Evolutionary conservation across 148 eudicot genomes (phyloP).

Genomic region (Chenopodium album): DNA sequence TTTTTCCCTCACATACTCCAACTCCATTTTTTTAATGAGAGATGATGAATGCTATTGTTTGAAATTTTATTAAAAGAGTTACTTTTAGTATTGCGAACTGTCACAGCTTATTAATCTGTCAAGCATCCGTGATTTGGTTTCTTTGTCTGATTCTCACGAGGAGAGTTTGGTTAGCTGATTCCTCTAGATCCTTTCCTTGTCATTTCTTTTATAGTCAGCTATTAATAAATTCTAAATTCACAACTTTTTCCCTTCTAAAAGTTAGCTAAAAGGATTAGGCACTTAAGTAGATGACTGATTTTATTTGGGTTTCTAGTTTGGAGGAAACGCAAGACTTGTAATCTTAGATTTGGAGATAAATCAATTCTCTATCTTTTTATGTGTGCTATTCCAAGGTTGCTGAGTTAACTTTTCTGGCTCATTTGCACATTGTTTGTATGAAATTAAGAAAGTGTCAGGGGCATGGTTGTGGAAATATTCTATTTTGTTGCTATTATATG

Average conservation of each 20-base stretch:
- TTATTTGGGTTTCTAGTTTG: background rate
- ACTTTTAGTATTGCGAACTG: no score
- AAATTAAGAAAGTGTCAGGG: background rate
- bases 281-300: background rate
- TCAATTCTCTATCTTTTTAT: background rate
- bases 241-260: background rate
- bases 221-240: background rate
- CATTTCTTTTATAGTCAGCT: background rate
- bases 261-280: background rate
- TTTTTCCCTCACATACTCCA: background rate
- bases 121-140: background rate
- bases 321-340: background rate
- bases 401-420: background rate
- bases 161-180: background rate
- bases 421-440: background rate
- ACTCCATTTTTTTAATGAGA: background rate
- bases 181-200: background rate
- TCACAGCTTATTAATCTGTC: background rate
- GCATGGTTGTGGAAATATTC: background rate
- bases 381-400: background rate
- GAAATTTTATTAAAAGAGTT: background rate
- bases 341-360: background rate
- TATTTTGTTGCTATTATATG: background rate
- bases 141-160: background rate
- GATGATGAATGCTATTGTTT: background rate